Conservation (phyloP, 2,329 filamentous ascomycete genomes). For the Fusarium denticulatum region DNA sequence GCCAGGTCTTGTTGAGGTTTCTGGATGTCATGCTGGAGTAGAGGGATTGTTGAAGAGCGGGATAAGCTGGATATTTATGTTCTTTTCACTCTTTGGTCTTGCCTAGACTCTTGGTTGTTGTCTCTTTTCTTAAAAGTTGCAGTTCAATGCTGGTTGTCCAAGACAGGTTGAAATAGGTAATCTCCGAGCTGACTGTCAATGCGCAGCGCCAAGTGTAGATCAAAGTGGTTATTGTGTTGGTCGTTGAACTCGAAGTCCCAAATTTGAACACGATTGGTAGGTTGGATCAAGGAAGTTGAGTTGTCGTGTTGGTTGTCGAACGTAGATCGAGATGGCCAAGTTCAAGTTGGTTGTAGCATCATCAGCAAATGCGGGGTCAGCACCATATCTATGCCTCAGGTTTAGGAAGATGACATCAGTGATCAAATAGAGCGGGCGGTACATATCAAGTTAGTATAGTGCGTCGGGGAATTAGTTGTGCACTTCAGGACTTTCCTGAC, state of each 20-base stretch:
- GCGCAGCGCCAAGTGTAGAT: neutral
- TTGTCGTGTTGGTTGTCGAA: neutral
- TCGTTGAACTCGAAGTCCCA: neutral
- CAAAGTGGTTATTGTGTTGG: neutral
- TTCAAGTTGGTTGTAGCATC: neutral
- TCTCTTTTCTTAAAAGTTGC: neutral
- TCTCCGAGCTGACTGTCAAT: neutral
- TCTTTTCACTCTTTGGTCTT: neutral
- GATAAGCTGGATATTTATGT: neutral
- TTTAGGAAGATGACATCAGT: neutral
- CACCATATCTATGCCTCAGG: neutral
- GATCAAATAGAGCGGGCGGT: neutral
- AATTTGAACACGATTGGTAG: fast-evolving
- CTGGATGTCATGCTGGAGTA: conserved; percentile 19
- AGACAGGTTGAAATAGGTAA: neutral
- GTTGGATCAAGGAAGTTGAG: neutral
- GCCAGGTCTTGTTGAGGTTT: conserved; percentile 31
- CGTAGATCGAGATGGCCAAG: neutral
- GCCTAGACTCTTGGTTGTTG: fast-evolving
- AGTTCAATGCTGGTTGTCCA: neutral
- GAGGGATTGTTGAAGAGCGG: neutral
- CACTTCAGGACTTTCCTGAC: neutral
- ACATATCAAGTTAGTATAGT: neutral
- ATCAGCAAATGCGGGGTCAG: neutral
- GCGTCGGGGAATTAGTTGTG: neutral